Evolutionary conservation across 2,329 filamentous ascomycete genomes (phyloP).

Genomic region (Paraphoma chrysanthemicola): DNA sequence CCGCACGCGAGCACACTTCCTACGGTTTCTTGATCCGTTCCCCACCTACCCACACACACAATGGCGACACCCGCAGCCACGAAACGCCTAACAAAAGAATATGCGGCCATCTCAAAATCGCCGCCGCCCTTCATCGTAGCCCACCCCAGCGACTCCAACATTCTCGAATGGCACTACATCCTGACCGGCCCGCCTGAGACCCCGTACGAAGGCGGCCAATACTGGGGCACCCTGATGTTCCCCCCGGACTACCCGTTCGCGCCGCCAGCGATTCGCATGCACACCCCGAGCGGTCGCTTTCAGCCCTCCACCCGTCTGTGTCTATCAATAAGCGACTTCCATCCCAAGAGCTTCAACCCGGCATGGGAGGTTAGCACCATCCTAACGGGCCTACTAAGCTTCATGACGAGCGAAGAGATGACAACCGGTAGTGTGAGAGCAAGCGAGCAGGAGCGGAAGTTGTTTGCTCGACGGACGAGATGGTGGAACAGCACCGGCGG

Average conservation of each 20-base stretch:
- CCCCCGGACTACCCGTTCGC: constrained; percentile 97
- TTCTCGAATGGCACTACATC: constrained; percentile 95
- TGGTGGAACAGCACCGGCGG: constrained; percentile 99
- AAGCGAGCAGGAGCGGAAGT: constrained; percentile 76
- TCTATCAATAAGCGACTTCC: constrained; percentile 95
- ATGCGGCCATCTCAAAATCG: constrained; percentile 71
- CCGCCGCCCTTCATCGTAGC: constrained; percentile 89
- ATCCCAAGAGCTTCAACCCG: constrained; percentile 97
- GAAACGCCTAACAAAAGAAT: constrained; percentile 66
- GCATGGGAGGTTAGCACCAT: constrained; percentile 99
- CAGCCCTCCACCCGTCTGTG: constrained; percentile 91
- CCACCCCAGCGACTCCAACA: constrained; percentile 89
- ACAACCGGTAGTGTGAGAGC: constrained; percentile 89
- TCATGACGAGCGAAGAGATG: constrained; percentile 99
- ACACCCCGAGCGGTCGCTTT: constrained; percentile 95
- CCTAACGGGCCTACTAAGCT: constrained; percentile 88
- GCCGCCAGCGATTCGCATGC: constrained; percentile 97
- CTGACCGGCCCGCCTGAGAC: constrained; percentile 94
- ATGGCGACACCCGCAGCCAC: constrained; percentile 52
- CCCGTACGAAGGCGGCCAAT: constrained; percentile 92
- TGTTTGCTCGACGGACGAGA: constrained; percentile 76
- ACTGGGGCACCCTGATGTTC: constrained; percentile 97
- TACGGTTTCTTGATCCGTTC: neutral
- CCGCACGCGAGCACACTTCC: neutral
- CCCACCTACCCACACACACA: constrained; percentile 5